Percentiles rank a stretch among this genome's conserved stretches.
These are phyloP conservation scores for Hemisphaericaspora xylanilytica DNA, from an alignment of 1,139 yeast species.

Conservation along the genomic window DNA sequence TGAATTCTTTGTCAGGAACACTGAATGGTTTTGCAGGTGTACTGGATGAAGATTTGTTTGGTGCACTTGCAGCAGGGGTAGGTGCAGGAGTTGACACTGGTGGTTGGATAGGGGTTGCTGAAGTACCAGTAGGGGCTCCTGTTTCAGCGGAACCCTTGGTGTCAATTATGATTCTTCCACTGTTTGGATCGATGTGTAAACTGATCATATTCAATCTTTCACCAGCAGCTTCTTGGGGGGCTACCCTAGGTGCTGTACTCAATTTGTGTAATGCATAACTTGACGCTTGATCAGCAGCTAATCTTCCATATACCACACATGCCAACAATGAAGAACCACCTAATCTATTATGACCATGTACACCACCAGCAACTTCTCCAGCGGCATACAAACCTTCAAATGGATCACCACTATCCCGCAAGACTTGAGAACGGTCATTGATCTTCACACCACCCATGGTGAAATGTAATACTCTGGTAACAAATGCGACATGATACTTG, in stretches of 20 bases:
- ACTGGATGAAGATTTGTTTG: conserved; percentile 5
- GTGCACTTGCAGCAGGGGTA: conserved; percentile 4
- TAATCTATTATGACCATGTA: conserved; percentile 73
- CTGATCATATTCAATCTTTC: conserved; percentile 42
- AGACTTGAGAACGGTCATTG: conserved; percentile 55
- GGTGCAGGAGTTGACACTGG: conserved; percentile 6
- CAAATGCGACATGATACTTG: conserved; percentile 49
- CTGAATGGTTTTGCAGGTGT: conserved; percentile 19
- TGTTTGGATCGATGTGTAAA: conserved; percentile 40
- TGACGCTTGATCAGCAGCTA: conserved; percentile 52
- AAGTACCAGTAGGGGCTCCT: too few relatives aligned
- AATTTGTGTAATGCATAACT: conserved; percentile 32
- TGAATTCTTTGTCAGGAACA: conserved; percentile 44
- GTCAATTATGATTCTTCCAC: conserved; percentile 31
- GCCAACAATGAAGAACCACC: conserved; percentile 78
- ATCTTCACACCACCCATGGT: conserved; percentile 85
- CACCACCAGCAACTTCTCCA: conserved; percentile 82
- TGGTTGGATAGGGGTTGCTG: too few relatives aligned
- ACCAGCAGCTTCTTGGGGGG: conserved; percentile 14
- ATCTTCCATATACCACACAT: conserved; percentile 77
- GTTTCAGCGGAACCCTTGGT: conserved; percentile 20
- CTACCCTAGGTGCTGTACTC: conserved; percentile 19
- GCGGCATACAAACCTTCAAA: conserved; percentile 69
- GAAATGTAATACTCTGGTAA: conserved; percentile 79
- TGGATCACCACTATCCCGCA: conserved; percentile 39